Conservation (phyloP, 2,329 filamentous ascomycete species). For the Aspergillus nomiae region DNA sequence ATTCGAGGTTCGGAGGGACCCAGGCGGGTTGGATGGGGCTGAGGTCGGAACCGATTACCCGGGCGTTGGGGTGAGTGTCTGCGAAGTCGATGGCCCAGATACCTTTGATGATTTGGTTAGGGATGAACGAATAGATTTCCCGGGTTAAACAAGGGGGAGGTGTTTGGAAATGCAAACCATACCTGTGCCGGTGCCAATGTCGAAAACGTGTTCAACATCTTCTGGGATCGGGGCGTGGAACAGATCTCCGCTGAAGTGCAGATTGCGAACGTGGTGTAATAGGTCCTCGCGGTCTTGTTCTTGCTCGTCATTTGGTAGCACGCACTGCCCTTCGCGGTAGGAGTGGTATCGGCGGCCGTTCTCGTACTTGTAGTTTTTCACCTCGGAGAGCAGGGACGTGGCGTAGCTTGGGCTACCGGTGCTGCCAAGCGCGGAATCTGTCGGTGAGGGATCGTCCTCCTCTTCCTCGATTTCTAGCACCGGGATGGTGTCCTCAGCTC, state of each 20-base stretch:
- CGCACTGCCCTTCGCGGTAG: neutral
- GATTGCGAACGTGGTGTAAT: neutral
- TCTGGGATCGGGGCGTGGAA: neutral
- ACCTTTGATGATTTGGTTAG: neutral
- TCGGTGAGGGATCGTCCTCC: neutral
- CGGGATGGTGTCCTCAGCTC: neutral
- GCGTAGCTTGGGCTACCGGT: neutral
- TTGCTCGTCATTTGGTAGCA: neutral
- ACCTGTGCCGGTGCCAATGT: neutral
- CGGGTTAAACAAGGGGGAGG: neutral
- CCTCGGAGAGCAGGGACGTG: neutral
- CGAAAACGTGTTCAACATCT: neutral
- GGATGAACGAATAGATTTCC: accelerated
- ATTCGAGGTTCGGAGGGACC: neutral
- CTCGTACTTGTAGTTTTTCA: neutral
- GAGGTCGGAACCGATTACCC: neutral
- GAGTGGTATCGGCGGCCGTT: constrained; percentile 1
- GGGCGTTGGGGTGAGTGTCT: neutral
- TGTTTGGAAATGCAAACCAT: neutral
- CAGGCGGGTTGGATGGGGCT: neutral
- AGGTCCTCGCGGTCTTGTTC: neutral
- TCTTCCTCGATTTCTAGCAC: neutral
- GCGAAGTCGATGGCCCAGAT: neutral
- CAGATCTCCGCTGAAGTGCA: neutral
- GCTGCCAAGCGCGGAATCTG: neutral